phyloP scores from a whole-genome alignment of 495 filamentous ascomycete genomes.

The Aspergillus bridgeri region DNA sequence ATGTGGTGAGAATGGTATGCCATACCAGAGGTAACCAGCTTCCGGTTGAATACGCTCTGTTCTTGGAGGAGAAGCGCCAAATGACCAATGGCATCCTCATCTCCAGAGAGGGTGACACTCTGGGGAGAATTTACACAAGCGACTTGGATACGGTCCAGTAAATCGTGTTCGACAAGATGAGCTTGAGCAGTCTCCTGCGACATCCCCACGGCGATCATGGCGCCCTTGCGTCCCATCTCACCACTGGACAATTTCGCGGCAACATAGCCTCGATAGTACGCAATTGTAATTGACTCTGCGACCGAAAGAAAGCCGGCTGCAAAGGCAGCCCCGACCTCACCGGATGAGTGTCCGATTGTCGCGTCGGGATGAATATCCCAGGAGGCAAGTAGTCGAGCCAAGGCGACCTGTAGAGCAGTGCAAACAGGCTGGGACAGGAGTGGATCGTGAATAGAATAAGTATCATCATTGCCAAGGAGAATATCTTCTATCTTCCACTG shows the following conservation, averaged over 20 bases:
- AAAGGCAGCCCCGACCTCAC: not conserved
- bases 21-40: not conserved
- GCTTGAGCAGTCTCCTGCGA: not conserved
- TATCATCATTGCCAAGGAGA: not conserved
- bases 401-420: not conserved
- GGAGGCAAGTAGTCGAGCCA: not conserved
- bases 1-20: not conserved
- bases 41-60: not conserved
- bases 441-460: no score
- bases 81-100: not conserved
- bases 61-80: not conserved
- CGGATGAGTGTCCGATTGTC: not conserved
- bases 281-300: not conserved
- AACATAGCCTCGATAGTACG: not conserved
- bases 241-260: not conserved
- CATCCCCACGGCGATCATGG: not conserved
- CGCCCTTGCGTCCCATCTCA: no score
- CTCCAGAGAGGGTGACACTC: not conserved
- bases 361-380: not conserved
- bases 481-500: not conserved
- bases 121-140: not conserved
- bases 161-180: no score
- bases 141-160: no score
- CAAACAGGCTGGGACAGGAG: not conserved
- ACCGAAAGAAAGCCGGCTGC: not conserved